Conservation (phyloP, 805 yeast genomes). For the Candida namnaoensis region DNA sequence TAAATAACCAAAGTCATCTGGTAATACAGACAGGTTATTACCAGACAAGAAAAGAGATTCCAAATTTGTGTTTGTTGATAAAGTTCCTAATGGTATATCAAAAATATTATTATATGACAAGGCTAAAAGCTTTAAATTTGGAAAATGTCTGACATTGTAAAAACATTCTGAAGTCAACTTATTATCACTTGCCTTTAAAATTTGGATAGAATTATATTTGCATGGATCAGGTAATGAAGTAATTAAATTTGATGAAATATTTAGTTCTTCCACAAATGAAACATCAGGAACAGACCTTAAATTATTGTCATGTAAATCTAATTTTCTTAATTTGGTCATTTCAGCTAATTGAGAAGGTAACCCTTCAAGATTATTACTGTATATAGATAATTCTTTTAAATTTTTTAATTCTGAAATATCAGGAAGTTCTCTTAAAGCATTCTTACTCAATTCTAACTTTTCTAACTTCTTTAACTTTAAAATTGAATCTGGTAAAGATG, state of each 20-base stretch:
- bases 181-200: conserved; percentile 73
- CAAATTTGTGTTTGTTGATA: conserved; percentile 46
- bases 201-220: conserved; percentile 34
- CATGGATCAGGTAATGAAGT: conserved; percentile 27
- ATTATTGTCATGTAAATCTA: conserved; percentile 83
- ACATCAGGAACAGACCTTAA: conserved; percentile 53
- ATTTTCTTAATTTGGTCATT: conserved; percentile 46
- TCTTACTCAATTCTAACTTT: conserved; percentile 67
- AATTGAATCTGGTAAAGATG: conserved; percentile 61
- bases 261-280: conserved; percentile 36
- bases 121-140: conserved; percentile 55
- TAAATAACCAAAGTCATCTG: conserved; percentile 72
- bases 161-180: conserved; percentile 72
- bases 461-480: conserved; percentile 60
- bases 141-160: conserved; percentile 52
- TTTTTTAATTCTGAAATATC: conserved; percentile 52
- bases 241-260: conserved; percentile 62
- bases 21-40: conserved; percentile 66
- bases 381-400: conserved; percentile 59
- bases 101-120: conserved; percentile 76
- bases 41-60: conserved; percentile 75
- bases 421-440: conserved; percentile 75
- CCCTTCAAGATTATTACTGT: conserved; percentile 63
- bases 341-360: conserved; percentile 61
- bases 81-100: conserved; percentile 73